Conservation (phyloP, 2,329 filamentous ascomycete species). For the Aspergillus latus region DNA sequence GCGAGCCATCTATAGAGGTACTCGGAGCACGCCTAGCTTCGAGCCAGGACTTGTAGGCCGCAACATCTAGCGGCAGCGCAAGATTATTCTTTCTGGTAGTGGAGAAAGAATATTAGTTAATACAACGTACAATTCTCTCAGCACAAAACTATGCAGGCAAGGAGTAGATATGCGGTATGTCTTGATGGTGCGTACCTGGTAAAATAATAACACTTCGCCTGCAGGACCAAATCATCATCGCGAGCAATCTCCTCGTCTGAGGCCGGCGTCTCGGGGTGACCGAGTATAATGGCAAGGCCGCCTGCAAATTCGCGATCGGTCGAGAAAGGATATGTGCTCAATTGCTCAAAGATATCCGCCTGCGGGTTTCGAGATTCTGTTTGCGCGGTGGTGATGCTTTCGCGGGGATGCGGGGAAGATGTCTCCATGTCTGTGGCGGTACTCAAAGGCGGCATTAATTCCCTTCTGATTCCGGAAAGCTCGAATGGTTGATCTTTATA, state of each 20-base stretch:
- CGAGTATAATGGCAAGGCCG: conserved; percentile 49
- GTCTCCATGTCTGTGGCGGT: not conserved
- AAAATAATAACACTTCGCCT: conserved; percentile 52
- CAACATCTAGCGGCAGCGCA: conserved; percentile 58
- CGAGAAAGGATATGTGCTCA: conserved; percentile 43
- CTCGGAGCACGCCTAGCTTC: conserved; percentile 14
- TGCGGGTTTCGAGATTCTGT: conserved; percentile 7
- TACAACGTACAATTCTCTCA: not conserved
- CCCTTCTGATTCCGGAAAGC: not conserved
- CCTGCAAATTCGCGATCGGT: conserved; percentile 47
- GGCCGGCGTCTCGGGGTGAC: conserved; percentile 40
- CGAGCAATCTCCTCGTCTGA: conserved; percentile 40
- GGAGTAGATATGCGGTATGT: not conserved
- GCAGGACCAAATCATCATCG: conserved; percentile 44
- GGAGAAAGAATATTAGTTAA: not conserved
- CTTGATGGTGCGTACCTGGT: conserved; percentile 36
- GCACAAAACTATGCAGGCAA: not conserved
- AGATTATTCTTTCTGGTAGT: conserved; percentile 39
- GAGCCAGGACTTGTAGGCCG: conserved; percentile 67
- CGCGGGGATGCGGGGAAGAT: conserved; percentile 1
- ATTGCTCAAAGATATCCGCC: conserved; percentile 28
- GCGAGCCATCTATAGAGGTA: conserved; percentile 7
- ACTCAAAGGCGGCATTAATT: not conserved
- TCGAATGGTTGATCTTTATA: not conserved
- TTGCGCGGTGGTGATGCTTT: not conserved